These are phyloP conservation scores for Emmonsiellopsis sp. DNA, from an alignment of 2,329 filamentous ascomycete genomes.

Conservation along the genomic window DNA sequence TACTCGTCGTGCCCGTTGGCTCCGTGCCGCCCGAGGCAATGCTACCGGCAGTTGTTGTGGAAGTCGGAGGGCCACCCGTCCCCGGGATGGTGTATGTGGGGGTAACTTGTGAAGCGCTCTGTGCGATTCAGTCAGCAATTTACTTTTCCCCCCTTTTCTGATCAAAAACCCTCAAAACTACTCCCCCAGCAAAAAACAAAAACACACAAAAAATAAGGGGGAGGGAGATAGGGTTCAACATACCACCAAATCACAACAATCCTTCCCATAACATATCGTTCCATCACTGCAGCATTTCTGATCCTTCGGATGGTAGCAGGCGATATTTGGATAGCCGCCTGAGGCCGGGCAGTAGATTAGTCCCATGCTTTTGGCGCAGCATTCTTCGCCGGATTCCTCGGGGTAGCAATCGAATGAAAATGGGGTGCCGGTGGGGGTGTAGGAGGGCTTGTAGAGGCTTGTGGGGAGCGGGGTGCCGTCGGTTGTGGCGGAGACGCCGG, in stretches of 20 bases:
- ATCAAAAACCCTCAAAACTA: neutral
- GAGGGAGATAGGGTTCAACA: neutral
- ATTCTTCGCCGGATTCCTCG: conserved; percentile 2
- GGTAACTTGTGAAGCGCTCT: neutral
- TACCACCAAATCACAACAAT: conserved; percentile 6
- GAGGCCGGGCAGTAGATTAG: conserved; percentile 1
- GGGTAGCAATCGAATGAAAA: neutral
- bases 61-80: neutral
- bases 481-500: conserved; percentile 2
- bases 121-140: neutral
- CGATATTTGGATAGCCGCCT: conserved; percentile 1
- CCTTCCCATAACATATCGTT: conserved; percentile 3
- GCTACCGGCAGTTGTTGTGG: neutral
- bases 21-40: neutral
- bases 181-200: neutral
- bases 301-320: conserved; percentile 1
- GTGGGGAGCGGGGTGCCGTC: neutral
- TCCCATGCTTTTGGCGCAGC: neutral
- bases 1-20: neutral
- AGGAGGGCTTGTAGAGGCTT: neutral
- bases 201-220: neutral
- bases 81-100: neutral
- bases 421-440: neutral
- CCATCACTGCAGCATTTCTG: conserved; percentile 5
- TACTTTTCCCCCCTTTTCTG: neutral